phyloP scores from a whole-genome alignment of 2,329 filamentous ascomycete species.

The Rhinocladiella mackenziei region DNA sequence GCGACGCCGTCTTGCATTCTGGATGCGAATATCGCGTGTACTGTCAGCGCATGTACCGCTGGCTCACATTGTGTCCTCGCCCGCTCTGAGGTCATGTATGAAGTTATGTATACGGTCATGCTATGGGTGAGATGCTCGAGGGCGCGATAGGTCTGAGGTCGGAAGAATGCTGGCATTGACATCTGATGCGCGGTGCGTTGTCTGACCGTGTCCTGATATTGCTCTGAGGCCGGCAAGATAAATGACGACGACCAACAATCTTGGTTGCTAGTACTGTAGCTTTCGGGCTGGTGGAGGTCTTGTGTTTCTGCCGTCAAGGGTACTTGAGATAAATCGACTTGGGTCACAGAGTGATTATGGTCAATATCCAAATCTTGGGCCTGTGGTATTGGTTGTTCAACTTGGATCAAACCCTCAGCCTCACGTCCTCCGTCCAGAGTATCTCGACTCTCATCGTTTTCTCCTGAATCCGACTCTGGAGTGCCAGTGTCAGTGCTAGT shows the following conservation, averaged over 20 bases:
- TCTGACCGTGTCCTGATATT: too few species aligned
- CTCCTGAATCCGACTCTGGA: constrained; percentile 3
- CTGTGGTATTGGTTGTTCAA: too few species aligned
- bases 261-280: too few species aligned
- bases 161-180: constrained; percentile 1
- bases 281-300: too few species aligned
- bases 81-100: background rate
- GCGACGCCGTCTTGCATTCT: constrained; percentile 14
- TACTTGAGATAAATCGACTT: too few species aligned
- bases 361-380: too few species aligned
- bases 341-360: too few species aligned
- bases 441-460: background rate
- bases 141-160: constrained; percentile 4
- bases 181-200: too few species aligned
- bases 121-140: constrained; percentile 5
- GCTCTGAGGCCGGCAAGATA: background rate
- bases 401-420: too few species aligned
- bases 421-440: too few species aligned
- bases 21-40: constrained; percentile 17
- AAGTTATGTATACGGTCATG: constrained; percentile 7
- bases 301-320: too few species aligned
- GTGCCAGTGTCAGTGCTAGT: constrained; percentile 2
- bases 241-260: too few species aligned
- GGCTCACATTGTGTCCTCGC: constrained; percentile 6
- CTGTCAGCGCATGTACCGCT: constrained; percentile 7